Percentiles rank a stretch among this genome's conserved stretches.
Evolutionary conservation across 139 green algal species (phyloP).

Genomic region (Axilococcus clingmanii): DNA sequence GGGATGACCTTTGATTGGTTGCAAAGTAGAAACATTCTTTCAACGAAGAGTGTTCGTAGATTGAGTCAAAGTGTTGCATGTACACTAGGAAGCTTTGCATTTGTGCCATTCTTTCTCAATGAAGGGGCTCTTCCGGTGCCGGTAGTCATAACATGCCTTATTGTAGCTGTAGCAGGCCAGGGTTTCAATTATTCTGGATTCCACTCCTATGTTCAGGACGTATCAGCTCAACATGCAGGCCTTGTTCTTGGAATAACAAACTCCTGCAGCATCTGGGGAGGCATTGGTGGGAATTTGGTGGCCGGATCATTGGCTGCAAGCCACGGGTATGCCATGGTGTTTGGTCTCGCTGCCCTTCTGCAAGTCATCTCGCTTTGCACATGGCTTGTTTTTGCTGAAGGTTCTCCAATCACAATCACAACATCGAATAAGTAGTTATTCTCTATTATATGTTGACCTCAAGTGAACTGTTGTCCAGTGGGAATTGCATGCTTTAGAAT

Average conservation of each 20-base stretch:
- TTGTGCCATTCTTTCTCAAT: constrained; percentile 33
- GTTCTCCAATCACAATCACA: constrained; percentile 1
- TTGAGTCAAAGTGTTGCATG: constrained; percentile 39
- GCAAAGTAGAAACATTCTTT: constrained; percentile 12
- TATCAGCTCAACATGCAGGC: constrained; percentile 35
- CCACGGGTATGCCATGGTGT: constrained; percentile 7
- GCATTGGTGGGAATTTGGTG: constrained; percentile 52
- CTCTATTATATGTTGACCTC: too few species aligned
- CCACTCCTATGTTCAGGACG: constrained; percentile 58
- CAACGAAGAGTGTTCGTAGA: constrained; percentile 24
- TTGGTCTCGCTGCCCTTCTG: constrained; percentile 18
- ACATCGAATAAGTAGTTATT: too few species aligned
- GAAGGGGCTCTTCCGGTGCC: neutral
- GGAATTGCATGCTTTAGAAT: too few species aligned
- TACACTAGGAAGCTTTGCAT: constrained; percentile 30
- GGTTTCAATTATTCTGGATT: constrained; percentile 57
- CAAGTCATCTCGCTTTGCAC: neutral
- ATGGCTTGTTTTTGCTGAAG: constrained; percentile 8
- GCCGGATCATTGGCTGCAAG: constrained; percentile 33
- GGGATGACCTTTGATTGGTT: constrained; percentile 21
- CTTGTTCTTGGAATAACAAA: constrained; percentile 61
- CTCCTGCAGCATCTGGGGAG: constrained; percentile 41
- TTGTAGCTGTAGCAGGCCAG: constrained; percentile 33
- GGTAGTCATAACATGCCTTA: neutral
- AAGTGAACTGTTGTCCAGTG: too few species aligned